Base-by-base conservation (phyloP, 441 rosid genomes). In the Mallotus japonicus region DNA sequence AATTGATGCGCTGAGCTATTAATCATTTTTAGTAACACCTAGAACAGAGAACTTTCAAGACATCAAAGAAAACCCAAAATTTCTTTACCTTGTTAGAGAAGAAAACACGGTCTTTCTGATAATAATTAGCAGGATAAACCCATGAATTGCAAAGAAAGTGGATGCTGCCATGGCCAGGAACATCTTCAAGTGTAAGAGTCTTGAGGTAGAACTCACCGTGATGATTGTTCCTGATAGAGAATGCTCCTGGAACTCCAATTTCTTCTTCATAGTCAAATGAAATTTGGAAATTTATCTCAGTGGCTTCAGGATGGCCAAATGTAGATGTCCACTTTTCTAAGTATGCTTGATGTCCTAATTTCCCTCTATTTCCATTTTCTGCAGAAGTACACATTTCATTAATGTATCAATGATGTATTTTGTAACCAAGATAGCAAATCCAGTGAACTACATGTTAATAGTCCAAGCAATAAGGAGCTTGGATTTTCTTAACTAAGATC, bases 131-230 rank as follows among this genome's bases (percentile, higher is more conserved):
- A 49, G 78, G 78, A 24, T 63, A 75, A 54, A 75, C 53, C 78
- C 78, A 75, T 1, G 78, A 75, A 22, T 75, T 69, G 78, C 78
- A 75, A 46, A 62, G 50, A 62, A 75, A 75, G 34, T 75, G 74
- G 64, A 75, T 56, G n/a, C 40, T 6, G 13, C 56, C 69, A 46
- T 40, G 50, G 50, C 67, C 77, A 49, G 69, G 78, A 56, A 54
- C 78, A 62, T 69, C 24, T 56, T 75, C 70, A 47, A 75, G 78
- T 12, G 78, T 75, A 56, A 69, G 47, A 32, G 58, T 61, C 59
- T 69, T 69, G 37, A 75, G 70, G 51, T 40, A 69, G 78, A 75
- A 75, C 19, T 75, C 78, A 56, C 19, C 12, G 12, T 62, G 56
- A n/a, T 75, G 78, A 50, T 69, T 49, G 24, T 75, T 75, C 54